These are phyloP conservation scores for Podaxis sp. DNA, from an alignment of 768 basidiomycete species.

Conservation along the genomic window DNA sequence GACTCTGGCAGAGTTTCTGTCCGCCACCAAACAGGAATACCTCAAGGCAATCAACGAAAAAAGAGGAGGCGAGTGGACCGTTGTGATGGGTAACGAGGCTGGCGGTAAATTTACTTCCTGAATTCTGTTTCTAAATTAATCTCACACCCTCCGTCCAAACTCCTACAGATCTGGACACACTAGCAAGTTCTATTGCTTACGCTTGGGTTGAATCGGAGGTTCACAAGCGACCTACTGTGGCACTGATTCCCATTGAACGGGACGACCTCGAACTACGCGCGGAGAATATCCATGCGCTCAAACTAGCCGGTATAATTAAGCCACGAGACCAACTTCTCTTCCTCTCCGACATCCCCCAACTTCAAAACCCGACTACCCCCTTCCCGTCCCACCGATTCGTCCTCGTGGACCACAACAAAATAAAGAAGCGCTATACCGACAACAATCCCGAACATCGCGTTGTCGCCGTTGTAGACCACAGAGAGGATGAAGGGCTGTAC, in stretches of 20 bases:
- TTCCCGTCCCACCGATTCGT: conserved; percentile 63
- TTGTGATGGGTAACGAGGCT: conserved; percentile 96
- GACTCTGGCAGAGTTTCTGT: conserved; percentile 31
- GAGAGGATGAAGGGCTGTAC: conserved; percentile 80
- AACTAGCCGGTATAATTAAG: conserved; percentile 51
- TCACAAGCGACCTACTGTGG: conserved; percentile 57
- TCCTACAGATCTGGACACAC: conserved; percentile 78
- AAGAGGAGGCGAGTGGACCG: conserved; percentile 66
- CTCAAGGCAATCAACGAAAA: conserved; percentile 50
- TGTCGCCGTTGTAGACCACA: conserved; percentile 85
- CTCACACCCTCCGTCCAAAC: background rate
- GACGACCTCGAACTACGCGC: conserved; percentile 76
- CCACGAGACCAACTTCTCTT: conserved; percentile 61
- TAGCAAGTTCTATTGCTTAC: conserved; percentile 84
- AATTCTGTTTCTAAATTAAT: background rate
- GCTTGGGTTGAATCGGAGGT: conserved; percentile 70
- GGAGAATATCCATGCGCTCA: conserved; percentile 82
- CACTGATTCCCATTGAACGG: conserved; percentile 70
- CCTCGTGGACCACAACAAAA: conserved; percentile 89
- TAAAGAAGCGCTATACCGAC: conserved; percentile 43
- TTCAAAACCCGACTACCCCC: conserved; percentile 25
- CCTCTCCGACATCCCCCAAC: conserved; percentile 59
- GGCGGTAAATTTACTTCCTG: conserved; percentile 60
- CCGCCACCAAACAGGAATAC: conserved; percentile 55
- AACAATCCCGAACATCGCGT: conserved; percentile 52